Base-by-base conservation (phyloP, 2,329 filamentous ascomycete genomes). In the Fusarium miscanthi region DNA sequence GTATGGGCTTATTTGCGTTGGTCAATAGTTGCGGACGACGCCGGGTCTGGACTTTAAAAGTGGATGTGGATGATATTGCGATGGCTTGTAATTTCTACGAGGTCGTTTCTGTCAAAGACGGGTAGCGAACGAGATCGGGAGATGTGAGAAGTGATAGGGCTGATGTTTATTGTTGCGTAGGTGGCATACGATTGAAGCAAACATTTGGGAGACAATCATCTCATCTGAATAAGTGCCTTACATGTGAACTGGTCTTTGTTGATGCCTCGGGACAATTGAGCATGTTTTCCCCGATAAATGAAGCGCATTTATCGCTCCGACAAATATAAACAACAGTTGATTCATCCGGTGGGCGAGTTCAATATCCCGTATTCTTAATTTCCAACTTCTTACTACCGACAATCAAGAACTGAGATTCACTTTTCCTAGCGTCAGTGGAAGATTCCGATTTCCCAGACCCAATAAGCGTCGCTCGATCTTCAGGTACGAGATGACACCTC, bases 81-180 rank as follows among this genome's bases (percentile, higher is more conserved):
- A 30, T 30, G 27, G 8, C 27, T 30, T 30, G 27, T 30, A 49
- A n/a, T 49, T 49, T 49, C 40, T 49, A n/a, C 45, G 19, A 63
- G 21, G 52, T 51, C 40, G 4, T 46, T 23, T 17, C 23, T 37
- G 21, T 5, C 14, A 6, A 8, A 31, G 11, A 17, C 11, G 6
- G 6, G 14, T n/a, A 14, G 9, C 23, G 30, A 14, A 7, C 21
- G 30, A 40, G 25, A 58, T 53, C 12, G 19, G 35, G 5, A 10
- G 8, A 40, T 42, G 17, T 59, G 53, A 67, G 23, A 38, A 45
- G n/a, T 42, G 46, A 67, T 61, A 67, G 54, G 64, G 63, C 63
- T 66, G 63, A 35, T 37, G 37, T 12, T 8, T 33, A 46, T 25
- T 38, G 58, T 17, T 58, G 33, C 51, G 10, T 25, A n/a, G 10